Conservation (phyloP, 805 yeast species). For the Nakazawaea anatomiae region DNA sequence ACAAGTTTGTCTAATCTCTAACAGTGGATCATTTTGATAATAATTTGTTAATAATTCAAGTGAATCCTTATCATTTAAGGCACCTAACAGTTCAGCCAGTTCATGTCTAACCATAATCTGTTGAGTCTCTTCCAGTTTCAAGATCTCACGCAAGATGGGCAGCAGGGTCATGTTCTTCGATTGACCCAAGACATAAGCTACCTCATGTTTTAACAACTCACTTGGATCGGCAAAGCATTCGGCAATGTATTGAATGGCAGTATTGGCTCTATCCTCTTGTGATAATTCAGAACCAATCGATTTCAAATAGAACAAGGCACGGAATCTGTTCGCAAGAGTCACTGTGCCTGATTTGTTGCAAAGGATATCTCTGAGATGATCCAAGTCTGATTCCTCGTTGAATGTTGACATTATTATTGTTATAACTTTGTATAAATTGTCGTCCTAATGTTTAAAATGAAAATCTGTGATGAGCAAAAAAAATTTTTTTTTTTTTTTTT, state of each 20-base stretch:
- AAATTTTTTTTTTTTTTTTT: background rate
- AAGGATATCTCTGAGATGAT: slow-evolving; percentile 66
- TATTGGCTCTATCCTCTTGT: slow-evolving; percentile 44
- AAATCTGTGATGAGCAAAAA: background rate
- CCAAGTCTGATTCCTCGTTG: slow-evolving; percentile 34
- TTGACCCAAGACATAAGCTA: slow-evolving; percentile 96
- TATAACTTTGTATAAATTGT: background rate
- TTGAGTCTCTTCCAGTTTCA: slow-evolving; percentile 54
- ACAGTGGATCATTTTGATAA: slow-evolving; percentile 60
- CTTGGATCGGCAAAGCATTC: slow-evolving; percentile 77
- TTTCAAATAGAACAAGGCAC: slow-evolving; percentile 91
- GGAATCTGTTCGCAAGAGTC: slow-evolving; percentile 79
- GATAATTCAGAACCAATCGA: slow-evolving; percentile 73
- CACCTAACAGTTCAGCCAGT: slow-evolving; percentile 98
- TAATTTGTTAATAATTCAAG: slow-evolving; percentile 60
- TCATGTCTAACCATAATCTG: slow-evolving; percentile 98
- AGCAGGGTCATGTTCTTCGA: slow-evolving; percentile 80
- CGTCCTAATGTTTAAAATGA: background rate
- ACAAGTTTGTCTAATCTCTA: slow-evolving; percentile 94
- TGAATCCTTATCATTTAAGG: slow-evolving; percentile 77
- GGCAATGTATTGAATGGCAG: slow-evolving; percentile 77
- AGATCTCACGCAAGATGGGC: slow-evolving; percentile 65
- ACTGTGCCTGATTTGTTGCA: slow-evolving; percentile 60
- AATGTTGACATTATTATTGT: background rate
- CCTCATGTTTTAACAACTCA: slow-evolving; percentile 93